These are phyloP conservation scores for Trametes coccinea DNA, from an alignment of 768 basidiomycete species.

Conservation along the genomic window DNA sequence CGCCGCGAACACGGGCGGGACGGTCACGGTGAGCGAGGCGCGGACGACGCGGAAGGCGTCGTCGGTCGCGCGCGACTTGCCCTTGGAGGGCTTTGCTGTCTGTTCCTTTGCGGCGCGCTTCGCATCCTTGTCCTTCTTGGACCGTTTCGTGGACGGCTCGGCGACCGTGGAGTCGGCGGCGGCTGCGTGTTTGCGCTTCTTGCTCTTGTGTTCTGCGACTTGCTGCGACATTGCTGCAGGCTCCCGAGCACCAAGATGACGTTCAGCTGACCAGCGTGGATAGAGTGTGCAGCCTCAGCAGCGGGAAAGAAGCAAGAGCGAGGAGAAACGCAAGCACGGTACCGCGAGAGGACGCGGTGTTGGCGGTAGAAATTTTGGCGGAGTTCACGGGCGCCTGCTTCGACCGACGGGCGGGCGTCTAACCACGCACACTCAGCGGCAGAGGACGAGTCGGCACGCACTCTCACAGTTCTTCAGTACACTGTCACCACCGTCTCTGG, in stretches of 20 bases:
- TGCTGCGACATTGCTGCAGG: slow-evolving; percentile 22
- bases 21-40: slow-evolving; percentile 68
- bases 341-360: background rate
- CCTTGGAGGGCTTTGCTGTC: slow-evolving; percentile 26
- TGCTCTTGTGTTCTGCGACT: slow-evolving; percentile 30
- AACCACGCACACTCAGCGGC: background rate
- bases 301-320: background rate
- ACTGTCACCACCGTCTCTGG: slow-evolving; percentile 17
- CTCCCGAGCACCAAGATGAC: background rate
- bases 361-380: slow-evolving; percentile 25
- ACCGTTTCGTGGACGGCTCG: slow-evolving; percentile 33
- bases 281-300: too few relatives aligned
- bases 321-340: background rate
- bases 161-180: slow-evolving; percentile 19
- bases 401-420: slow-evolving; percentile 11
- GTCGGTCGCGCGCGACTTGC: slow-evolving; percentile 23
- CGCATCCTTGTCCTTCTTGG: slow-evolving; percentile 35
- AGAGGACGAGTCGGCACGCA: slow-evolving; percentile 2
- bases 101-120: slow-evolving; percentile 34
- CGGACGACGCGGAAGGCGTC: slow-evolving; percentile 54
- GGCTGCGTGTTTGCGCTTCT: slow-evolving; percentile 52
- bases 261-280: too few relatives aligned
- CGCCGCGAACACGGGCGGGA: slow-evolving; percentile 79
- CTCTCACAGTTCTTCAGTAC: slow-evolving; percentile 18
- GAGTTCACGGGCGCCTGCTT: background rate